Evolutionary conservation across 768 basidiomycete species (phyloP), one percentile per base, ranked within the genome.

Genomic region (Fomitopsis pulvina): DNA sequence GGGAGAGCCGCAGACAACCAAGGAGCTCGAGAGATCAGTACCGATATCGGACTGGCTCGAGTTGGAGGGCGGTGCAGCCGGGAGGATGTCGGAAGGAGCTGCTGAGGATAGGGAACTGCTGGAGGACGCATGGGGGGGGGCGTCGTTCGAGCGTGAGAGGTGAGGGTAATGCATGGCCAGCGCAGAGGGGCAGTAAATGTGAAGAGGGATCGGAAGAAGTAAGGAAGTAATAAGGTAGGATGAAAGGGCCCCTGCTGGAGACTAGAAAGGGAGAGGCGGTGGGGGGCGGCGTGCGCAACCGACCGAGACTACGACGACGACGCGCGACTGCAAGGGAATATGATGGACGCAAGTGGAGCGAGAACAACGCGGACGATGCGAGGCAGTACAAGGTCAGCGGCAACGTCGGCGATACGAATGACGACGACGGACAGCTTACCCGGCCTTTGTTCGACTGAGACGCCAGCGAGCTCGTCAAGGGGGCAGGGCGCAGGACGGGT

Each of bases 61-160:
- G 57, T 60, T 63, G 50, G 71, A 65, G 45, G 63, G 57, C 42
- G 61, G 46, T 30, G 57, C 63, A 57, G 65, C 64, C 56, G 63
- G 69, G 55, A 66, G 63, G 62, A 67, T 62, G 67, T 70, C 70
- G 58, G 70, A 67, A 49, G 71, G 64, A 53, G 63, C 67, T 57
- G 66, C 63, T 52, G 73, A 68, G 59, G 75, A 69, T 52, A 67
- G 65, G 40, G 72, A 71, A 62, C 66, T 66, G 47, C 63, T 60
- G 51, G 75, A 72, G 57, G 64, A 63, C 58, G 70, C 65, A 52
- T 21, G 66, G 56, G 47, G 67, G 66, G 57, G 65, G 47, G 52
- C 51, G 34, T 46, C 29, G 12, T 32, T 28, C 21, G 45, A 32
- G 45, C 45, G 46, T 45, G 52, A 53, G 54, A 34, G 45, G 47